A percentile compares a stretch with the other conserved stretches of the same genome.
Evolutionary conservation across 768 basidiomycete genomes (phyloP).

Genomic region (Paxillus rubicundulus): DNA sequence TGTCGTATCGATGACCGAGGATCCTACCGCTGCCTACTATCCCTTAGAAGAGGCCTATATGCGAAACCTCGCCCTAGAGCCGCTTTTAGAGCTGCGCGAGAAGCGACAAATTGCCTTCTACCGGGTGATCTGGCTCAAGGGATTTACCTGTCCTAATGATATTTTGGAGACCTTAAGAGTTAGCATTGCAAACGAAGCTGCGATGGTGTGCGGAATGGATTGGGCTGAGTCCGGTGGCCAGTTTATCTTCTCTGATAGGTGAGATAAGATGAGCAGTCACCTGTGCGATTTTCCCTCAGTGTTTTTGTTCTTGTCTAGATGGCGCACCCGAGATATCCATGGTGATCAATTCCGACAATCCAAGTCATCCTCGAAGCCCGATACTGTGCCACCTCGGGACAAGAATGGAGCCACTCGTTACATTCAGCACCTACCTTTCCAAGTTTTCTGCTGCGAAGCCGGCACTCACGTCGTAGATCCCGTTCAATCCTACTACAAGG

Average conservation of each 20-base stretch:
- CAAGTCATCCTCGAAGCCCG: conserved; percentile 86
- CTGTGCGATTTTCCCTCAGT: not conserved
- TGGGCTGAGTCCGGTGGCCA: conserved; percentile 98
- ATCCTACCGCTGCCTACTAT: conserved; percentile 88
- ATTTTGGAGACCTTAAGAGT: conserved; percentile 95
- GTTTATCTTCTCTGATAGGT: conserved; percentile 98
- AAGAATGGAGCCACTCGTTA: conserved; percentile 77
- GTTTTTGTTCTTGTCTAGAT: conserved; percentile 44
- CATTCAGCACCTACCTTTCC: conserved; percentile 91
- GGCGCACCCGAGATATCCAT: conserved; percentile 97
- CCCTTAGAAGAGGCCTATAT: conserved; percentile 93
- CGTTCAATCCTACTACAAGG: conserved; percentile 91
- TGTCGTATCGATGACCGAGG: conserved; percentile 91
- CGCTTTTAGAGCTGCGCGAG: conserved; percentile 75
- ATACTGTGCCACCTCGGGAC: conserved; percentile 92
- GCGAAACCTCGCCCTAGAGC: conserved; percentile 90
- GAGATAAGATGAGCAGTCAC: conserved; percentile 19
- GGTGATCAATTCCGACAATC: conserved; percentile 98
- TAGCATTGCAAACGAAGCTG: conserved; percentile 86
- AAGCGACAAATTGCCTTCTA: conserved; percentile 81
- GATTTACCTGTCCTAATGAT: conserved; percentile 98
- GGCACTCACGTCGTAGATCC: conserved; percentile 98
- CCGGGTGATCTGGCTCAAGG: conserved; percentile 95
- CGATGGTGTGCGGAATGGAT: conserved; percentile 99
- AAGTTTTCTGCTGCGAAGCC: conserved; percentile 98